phyloP scores from a whole-genome alignment of 1,139 yeast genomes.

The Geotrichum reessii region DNA sequence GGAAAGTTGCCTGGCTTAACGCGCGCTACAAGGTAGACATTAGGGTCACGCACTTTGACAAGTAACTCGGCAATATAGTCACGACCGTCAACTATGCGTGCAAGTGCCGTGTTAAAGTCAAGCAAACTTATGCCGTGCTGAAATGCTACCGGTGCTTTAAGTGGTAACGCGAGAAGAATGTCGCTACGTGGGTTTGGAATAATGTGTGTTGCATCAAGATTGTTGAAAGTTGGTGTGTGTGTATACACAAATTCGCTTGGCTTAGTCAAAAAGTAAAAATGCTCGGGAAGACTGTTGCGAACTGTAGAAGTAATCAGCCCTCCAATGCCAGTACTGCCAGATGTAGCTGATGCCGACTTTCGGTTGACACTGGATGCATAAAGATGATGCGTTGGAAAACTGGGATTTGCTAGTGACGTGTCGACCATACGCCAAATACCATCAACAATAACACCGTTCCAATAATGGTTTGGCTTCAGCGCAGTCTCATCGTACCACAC shows the following conservation, averaged over 20 bases:
- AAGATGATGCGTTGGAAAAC: constrained; percentile 43
- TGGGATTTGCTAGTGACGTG: constrained; percentile 51
- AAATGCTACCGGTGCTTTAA: constrained; percentile 76
- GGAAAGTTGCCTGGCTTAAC: constrained; percentile 33
- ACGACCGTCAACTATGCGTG: constrained; percentile 42
- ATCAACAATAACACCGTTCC: constrained; percentile 74
- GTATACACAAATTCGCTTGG: constrained; percentile 74
- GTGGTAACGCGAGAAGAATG: constrained; percentile 73
- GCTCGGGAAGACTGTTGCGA: background rate
- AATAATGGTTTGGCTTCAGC: constrained; percentile 71
- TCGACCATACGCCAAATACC: constrained; percentile 79
- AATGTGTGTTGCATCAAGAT: constrained; percentile 75
- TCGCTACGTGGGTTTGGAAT: constrained; percentile 76
- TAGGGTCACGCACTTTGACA: constrained; percentile 55
- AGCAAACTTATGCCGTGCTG: constrained; percentile 51
- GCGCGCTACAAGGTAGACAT: constrained; percentile 59
- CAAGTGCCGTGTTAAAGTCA: constrained; percentile 70
- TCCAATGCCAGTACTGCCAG: background rate
- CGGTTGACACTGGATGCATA: constrained; percentile 26
- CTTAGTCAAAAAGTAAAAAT: constrained; percentile 65
- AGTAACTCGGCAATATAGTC: constrained; percentile 65
- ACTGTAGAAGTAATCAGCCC: background rate
- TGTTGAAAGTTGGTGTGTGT: constrained; percentile 66
- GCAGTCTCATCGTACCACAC: constrained; percentile 37
- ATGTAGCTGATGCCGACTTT: background rate